Evolutionary conservation across 331 rosid species (phyloP).

Genomic region (Cydonia oblonga): DNA sequence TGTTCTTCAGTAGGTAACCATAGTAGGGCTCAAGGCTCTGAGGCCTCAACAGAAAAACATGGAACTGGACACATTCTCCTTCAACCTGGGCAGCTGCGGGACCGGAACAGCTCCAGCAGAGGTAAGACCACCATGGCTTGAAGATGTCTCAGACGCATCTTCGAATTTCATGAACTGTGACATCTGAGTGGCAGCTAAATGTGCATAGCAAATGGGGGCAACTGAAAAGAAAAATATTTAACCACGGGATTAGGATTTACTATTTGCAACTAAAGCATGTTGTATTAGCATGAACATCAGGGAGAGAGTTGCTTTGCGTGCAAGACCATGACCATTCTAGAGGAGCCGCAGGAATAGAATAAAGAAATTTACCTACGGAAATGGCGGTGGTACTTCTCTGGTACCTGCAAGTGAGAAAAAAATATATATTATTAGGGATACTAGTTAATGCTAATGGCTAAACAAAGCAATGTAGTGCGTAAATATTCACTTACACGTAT

Average conservation of each 20-base stretch:
- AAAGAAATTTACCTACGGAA: slow-evolving; percentile 51
- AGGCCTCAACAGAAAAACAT: slow-evolving; percentile 77
- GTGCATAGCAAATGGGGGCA: slow-evolving; percentile 70
- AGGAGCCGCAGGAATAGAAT: too few species aligned
- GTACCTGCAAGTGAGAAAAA: slow-evolving; percentile 34
- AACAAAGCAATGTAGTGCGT: not conserved
- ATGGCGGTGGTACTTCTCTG: slow-evolving; percentile 97
- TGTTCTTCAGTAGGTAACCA: not conserved
- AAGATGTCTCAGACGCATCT: slow-evolving; percentile 59
- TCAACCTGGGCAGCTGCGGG: slow-evolving; percentile 64
- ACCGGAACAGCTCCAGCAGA: slow-evolving; percentile 53
- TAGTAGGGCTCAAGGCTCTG: not conserved
- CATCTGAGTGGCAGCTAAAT: slow-evolving; percentile 38
- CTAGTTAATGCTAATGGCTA: not conserved
- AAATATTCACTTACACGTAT: slow-evolving; percentile 62
- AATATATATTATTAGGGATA: not conserved
- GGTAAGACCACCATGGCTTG: slow-evolving; percentile 61
- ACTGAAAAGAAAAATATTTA: slow-evolving; percentile 30
- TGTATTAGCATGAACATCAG: too few species aligned
- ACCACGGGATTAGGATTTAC: not conserved
- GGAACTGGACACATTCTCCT: slow-evolving; percentile 43
- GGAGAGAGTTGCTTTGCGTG: too few species aligned
- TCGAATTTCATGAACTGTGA: slow-evolving; percentile 39
- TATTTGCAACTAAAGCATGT: too few species aligned
- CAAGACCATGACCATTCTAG: too few species aligned